Conservation (phyloP, 208 protist species). For the Leishmania tarentolae region DNA sequence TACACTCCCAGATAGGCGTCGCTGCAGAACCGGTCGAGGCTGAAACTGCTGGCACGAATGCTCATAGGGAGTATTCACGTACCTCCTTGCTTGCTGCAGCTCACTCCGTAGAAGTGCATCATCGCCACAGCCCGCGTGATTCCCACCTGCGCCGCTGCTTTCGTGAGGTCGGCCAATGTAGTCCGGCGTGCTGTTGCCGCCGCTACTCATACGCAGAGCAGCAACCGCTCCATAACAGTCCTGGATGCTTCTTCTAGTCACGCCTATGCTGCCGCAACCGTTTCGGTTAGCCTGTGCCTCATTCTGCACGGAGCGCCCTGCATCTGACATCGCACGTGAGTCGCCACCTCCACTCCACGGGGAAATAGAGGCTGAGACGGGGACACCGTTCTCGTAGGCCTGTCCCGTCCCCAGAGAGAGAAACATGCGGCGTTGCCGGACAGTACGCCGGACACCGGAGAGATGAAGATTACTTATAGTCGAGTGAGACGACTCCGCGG, state of each 20-base stretch:
- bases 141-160: neutral
- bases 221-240: neutral
- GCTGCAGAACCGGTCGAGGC: conserved; percentile 6
- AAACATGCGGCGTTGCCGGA: conserved; percentile 8
- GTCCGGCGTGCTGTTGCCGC: neutral
- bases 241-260: neutral
- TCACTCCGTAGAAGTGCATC: neutral
- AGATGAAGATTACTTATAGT: conserved; percentile 17
- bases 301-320: neutral
- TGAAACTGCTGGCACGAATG: neutral
- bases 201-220: neutral
- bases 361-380: neutral
- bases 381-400: conserved; percentile 6
- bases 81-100: neutral
- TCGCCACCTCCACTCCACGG: neutral
- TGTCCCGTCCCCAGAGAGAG: conserved; percentile 13
- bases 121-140: neutral
- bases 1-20: conserved; percentile 6
- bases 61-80: neutral
- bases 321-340: neutral
- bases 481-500: conserved; percentile 7
- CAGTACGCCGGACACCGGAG: neutral
- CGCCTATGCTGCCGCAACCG: neutral
- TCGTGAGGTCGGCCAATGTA: neutral
- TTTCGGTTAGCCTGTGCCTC: neutral